phyloP scores from a whole-genome alignment of 2,329 filamentous ascomycete species.

The Trichoderma sp. region DNA sequence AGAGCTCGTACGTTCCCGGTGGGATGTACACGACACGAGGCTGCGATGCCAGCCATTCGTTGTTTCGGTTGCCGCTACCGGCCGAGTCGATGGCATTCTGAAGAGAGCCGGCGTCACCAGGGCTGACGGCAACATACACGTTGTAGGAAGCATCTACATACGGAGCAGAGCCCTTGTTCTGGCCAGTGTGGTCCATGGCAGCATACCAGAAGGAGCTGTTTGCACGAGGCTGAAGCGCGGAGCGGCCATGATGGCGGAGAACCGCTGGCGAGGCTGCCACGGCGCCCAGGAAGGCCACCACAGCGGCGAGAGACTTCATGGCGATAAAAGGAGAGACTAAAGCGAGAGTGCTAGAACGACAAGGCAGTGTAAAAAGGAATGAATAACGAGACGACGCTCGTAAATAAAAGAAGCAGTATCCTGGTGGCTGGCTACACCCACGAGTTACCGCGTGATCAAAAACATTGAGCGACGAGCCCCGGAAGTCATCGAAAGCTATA shows the following conservation, averaged over 20 bases:
- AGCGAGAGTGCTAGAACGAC: background rate
- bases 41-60: constrained; percentile 49
- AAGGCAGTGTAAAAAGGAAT: background rate
- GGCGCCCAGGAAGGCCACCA: constrained; percentile 30
- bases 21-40: constrained; percentile 48
- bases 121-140: constrained; percentile 44
- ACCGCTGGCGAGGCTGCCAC: constrained; percentile 31
- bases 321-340: background rate
- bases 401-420: background rate
- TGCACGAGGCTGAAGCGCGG: background rate
- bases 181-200: constrained; percentile 46
- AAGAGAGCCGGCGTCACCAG: constrained; percentile 45
- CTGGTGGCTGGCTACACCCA: constrained; percentile 1
- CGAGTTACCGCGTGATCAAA: constrained; percentile 16
- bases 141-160: constrained; percentile 45
- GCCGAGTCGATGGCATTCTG: constrained; percentile 47
- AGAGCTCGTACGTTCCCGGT: constrained; percentile 48
- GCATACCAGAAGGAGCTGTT: constrained; percentile 47
- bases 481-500: constrained; percentile 4
- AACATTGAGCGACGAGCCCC: background rate
- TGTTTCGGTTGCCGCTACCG: constrained; percentile 40
- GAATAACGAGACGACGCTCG: constrained; percentile 10
- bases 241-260: constrained; percentile 1
- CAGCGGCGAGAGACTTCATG: constrained; percentile 28
- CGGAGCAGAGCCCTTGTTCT: constrained; percentile 45